Base-by-base conservation (phyloP, 1,284 basidiomycete species). In the Gymnopus androsaceus region DNA sequence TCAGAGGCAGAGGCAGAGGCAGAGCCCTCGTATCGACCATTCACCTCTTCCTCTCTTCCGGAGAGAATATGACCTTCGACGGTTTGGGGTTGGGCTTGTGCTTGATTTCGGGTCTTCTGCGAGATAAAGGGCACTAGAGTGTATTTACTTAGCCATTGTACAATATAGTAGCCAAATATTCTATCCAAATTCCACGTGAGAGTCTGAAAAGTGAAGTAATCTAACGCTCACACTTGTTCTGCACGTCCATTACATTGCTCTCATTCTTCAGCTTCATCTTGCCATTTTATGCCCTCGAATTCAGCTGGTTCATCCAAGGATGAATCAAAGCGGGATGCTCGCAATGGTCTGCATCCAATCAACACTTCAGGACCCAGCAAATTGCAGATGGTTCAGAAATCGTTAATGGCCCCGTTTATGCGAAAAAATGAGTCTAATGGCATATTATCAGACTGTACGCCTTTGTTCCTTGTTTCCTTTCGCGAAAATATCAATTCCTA, bases 381-480 rank as follows among this genome's bases (percentile, higher is more conserved):
- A 68, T 66, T 89, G 37, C 80, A 87, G 53, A 65, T 82, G 57
- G 80, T 91, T 54, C 84, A 86, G 59, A 85, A 83, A 59, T 80
- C 82, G 23, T 74, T 90, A 60, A 71, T 89, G 61, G 80, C 85
- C 1, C 87, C 85, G 4, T 89, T 90, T 65, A 75, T 71, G 19
- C 82, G 76, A 70, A 88, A 85, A 67, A 75, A 77, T 44, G 85
- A 90, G 62, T 88, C 88, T 2, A 78, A 81, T 21, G 80, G 77
- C 66, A 84, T 92, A 51, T 72, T 92, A 15, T 78, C 87, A 51
- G 87, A 90, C 68, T 75, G 89, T 92, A 72, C 65, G 88, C 75
- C 21, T 50, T 36, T 14, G 28, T 34, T 34, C 56, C 46, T 45
- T 50, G 42, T 36, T 46, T 14, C 38, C 38, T 14, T 51, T n/a